These are phyloP conservation scores for Wickerhamiella nectarea DNA, from an alignment of 805 yeast species.

Conservation along the genomic window DNA sequence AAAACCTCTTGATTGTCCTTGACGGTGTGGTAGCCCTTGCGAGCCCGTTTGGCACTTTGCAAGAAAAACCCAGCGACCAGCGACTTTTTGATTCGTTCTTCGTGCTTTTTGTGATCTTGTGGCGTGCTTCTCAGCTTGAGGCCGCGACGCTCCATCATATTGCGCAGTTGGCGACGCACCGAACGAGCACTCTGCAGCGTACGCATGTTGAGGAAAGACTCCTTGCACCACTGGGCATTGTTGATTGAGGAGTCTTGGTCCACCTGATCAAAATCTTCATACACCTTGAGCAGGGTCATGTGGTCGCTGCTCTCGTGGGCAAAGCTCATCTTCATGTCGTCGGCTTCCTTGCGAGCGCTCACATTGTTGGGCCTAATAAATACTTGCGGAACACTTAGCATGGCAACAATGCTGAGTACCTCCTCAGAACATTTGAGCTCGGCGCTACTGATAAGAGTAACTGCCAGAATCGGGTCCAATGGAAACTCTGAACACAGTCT, in stretches of 20 bases:
- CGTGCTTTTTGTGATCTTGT: constrained; percentile 48
- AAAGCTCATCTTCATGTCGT: constrained; percentile 73
- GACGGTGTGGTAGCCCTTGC: constrained; percentile 74
- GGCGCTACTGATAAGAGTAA: constrained; percentile 77
- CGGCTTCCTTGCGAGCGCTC: constrained; percentile 68
- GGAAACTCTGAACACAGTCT: constrained; percentile 88
- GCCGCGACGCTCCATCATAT: constrained; percentile 73
- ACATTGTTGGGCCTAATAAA: constrained; percentile 75
- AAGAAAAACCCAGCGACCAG: constrained; percentile 87
- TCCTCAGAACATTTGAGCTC: constrained; percentile 81
- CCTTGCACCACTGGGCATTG: constrained; percentile 73
- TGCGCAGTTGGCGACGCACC: constrained; percentile 68
- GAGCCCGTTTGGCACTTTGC: constrained; percentile 92
- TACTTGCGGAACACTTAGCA: constrained; percentile 86
- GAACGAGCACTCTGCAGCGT: constrained; percentile 75
- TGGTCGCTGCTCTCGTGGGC: constrained; percentile 96
- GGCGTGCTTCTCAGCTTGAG: constrained; percentile 59
- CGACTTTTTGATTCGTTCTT: constrained; percentile 72
- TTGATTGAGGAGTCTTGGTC: constrained; percentile 18
- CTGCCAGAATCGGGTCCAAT: constrained; percentile 89
- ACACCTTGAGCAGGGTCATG: constrained; percentile 77
- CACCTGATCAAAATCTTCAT: constrained; percentile 49
- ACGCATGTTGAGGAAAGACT: constrained; percentile 71
- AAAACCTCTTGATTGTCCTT: constrained; percentile 94
- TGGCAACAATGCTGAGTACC: constrained; percentile 73